These are phyloP conservation scores for Penicillium sclerotigenum DNA, from an alignment of 2,329 filamentous ascomycete species.

Conservation along the genomic window DNA sequence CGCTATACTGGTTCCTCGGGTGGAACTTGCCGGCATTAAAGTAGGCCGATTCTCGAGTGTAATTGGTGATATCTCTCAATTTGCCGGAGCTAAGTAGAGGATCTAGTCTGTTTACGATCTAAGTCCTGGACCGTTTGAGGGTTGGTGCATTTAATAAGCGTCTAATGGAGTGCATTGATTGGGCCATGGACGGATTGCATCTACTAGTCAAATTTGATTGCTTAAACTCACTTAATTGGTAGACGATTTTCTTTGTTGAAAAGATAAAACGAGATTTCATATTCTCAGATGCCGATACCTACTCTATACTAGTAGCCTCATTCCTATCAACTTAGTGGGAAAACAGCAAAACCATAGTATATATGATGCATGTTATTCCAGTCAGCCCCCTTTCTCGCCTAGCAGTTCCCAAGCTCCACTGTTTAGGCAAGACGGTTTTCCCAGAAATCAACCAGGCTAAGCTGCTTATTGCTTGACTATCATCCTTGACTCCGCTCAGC, in stretches of 20 bases:
- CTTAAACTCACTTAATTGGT: not conserved
- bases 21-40: slow-evolving; percentile 8
- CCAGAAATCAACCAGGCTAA: not conserved
- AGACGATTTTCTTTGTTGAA: no score
- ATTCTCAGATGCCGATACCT: not conserved
- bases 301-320: not conserved
- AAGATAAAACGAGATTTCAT: not conserved
- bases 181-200: no score
- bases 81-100: not conserved
- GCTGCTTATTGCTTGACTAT: not conserved
- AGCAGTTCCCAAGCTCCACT: not conserved
- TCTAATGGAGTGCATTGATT: no score
- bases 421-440: not conserved
- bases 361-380: not conserved
- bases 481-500: not conserved
- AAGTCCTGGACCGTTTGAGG: no score
- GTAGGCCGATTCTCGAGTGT: not conserved
- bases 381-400: not conserved
- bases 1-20: not conserved
- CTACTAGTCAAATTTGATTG: not conserved
- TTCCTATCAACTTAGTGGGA: not conserved
- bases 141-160: no score
- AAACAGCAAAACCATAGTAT: not conserved
- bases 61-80: slow-evolving; percentile 6
- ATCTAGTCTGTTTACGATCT: not conserved